phyloP scores from a whole-genome alignment of 2,329 filamentous ascomycete genomes.

The Tetracladium maxilliforme region DNA sequence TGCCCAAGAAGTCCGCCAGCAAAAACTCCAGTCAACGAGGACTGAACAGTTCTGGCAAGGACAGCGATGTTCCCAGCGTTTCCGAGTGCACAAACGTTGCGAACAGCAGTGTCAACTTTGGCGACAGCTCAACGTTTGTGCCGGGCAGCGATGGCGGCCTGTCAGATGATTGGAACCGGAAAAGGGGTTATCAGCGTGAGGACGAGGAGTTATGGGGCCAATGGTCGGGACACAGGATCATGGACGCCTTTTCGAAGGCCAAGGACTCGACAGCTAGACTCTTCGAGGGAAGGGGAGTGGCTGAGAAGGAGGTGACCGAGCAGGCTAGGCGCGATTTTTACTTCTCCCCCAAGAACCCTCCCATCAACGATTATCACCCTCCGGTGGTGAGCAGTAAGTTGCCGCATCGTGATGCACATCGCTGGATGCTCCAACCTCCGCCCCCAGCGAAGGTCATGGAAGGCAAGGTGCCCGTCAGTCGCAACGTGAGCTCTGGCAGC shows the following conservation, averaged over 20 bases:
- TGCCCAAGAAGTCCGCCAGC: conserved; percentile 42
- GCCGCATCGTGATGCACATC: conserved; percentile 52
- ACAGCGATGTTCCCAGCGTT: conserved; percentile 27
- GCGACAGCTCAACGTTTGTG: conserved; percentile 27
- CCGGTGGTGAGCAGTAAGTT: conserved; percentile 69
- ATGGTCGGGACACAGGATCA: conserved; percentile 34
- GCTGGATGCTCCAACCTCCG: conserved; percentile 88
- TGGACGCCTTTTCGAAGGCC: conserved; percentile 28
- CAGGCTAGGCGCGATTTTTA: conserved; percentile 17
- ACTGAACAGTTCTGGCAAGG: conserved; percentile 39
- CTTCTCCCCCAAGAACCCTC: conserved; percentile 36
- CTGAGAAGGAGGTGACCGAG: conserved; percentile 21
- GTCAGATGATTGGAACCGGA: conserved; percentile 58
- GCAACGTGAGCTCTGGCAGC: conserved; percentile 43
- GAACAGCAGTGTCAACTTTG: conserved; percentile 18
- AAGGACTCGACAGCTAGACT: conserved; percentile 37
- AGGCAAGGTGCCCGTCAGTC: conserved; percentile 59
- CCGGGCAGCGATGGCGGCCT: conserved; percentile 26
- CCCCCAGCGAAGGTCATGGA: conserved; percentile 86
- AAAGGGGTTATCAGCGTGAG: conserved; percentile 71
- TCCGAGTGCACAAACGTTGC: conserved; percentile 14
- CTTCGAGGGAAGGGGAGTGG: conserved; percentile 35
- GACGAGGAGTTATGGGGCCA: conserved; percentile 78
- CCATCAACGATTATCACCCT: conserved; percentile 75
- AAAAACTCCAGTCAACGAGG: conserved; percentile 45